phyloP scores from a whole-genome alignment of 345 rosid genomes.

The Eucalyptus marginata region DNA sequence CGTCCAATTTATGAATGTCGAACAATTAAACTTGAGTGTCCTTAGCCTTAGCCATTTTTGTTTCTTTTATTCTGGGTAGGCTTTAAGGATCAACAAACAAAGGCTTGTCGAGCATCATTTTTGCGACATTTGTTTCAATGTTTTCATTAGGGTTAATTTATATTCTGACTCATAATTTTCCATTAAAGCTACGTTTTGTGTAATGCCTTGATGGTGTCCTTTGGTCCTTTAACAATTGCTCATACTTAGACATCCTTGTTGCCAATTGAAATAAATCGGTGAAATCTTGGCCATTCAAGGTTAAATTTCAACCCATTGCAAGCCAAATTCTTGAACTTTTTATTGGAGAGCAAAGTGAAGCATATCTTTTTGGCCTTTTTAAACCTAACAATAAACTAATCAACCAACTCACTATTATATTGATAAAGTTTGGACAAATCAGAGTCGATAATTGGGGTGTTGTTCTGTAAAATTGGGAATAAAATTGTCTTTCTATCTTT shows the following conservation, averaged over 20 bases:
- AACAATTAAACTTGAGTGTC: neutral
- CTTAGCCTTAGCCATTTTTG: neutral
- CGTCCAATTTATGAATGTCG: neutral
- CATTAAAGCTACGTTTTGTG: neutral
- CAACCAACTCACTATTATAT: neutral
- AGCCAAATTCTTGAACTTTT: neutral
- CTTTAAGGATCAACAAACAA: neutral
- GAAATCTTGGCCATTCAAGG: neutral
- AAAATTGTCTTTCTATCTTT: neutral
- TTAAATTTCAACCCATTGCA: neutral
- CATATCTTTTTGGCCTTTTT: neutral
- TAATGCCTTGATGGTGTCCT: neutral
- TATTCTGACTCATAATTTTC: neutral
- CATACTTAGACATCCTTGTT: neutral
- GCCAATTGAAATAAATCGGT: neutral
- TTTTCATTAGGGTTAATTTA: neutral
- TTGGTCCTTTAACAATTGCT: neutral
- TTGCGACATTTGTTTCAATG: neutral
- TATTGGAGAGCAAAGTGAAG: neutral
- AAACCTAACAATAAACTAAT: neutral
- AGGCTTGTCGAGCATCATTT: neutral
- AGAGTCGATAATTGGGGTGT: neutral
- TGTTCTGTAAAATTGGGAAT: neutral
- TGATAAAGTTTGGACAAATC: neutral
- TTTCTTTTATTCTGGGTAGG: neutral